Conservation (phyloP, 1,284 basidiomycete genomes). For the Butyriboletus appendiculatus region DNA sequence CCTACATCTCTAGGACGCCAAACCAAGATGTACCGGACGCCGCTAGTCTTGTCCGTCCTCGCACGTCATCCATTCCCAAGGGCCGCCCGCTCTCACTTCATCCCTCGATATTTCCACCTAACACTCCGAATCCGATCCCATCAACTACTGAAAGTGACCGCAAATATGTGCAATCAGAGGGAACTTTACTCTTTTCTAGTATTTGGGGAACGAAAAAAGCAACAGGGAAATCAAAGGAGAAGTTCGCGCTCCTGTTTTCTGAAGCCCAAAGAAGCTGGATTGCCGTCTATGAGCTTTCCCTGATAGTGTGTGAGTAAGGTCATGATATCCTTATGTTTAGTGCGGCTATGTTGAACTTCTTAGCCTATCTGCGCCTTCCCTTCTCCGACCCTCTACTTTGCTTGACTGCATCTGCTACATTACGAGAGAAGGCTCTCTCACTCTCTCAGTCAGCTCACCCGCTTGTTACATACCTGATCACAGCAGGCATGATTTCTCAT, state of each 20-base stretch:
- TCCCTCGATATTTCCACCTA: conserved; percentile 71
- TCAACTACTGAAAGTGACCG: conserved; percentile 65
- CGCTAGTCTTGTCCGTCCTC: conserved; percentile 50
- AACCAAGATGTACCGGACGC: conserved; percentile 30
- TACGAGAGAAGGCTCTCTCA: conserved; percentile 69
- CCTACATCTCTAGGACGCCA: conserved; percentile 67
- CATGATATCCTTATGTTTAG: neutral
- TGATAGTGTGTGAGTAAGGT: conserved; percentile 69
- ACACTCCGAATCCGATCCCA: conserved; percentile 76
- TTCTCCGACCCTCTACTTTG: conserved; percentile 76
- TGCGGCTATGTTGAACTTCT: conserved; percentile 2
- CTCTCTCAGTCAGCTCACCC: conserved; percentile 54
- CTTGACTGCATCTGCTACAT: conserved; percentile 76
- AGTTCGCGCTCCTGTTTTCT: conserved; percentile 65
- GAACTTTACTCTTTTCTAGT: conserved; percentile 66
- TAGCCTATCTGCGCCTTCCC: conserved; percentile 74
- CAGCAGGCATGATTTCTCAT: conserved; percentile 19
- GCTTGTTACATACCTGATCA: conserved; percentile 48
- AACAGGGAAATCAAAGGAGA: conserved; percentile 49
- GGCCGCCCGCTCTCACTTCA: conserved; percentile 38
- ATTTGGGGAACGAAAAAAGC: conserved; percentile 66
- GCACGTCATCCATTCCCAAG: conserved; percentile 42
- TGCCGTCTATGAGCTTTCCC: conserved; percentile 70
- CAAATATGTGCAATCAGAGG: conserved; percentile 75
- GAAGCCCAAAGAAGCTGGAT: conserved; percentile 63